Conservation (phyloP, 805 yeast species). For the Cyberlindnera mississippiensis region DNA sequence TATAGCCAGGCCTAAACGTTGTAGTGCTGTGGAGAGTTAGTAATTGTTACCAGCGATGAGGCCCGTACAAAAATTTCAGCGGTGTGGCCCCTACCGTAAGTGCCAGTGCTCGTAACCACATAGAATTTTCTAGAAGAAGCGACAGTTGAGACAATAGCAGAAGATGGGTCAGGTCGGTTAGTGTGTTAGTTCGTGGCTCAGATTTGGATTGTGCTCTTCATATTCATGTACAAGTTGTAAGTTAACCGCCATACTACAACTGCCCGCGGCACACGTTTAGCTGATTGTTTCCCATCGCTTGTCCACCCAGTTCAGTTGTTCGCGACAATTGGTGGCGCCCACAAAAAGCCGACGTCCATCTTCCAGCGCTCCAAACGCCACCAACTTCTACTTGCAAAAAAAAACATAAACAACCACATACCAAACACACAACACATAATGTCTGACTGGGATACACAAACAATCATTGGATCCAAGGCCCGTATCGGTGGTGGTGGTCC, state of each 20-base stretch:
- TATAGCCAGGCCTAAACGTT: neutral
- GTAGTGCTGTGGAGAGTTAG: neutral
- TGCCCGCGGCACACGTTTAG: no score
- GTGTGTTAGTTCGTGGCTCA: no score
- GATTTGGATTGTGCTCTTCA: no score
- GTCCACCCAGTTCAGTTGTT: neutral
- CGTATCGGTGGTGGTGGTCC: constrained; percentile 89
- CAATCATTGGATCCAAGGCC: constrained; percentile 85
- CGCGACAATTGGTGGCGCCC: neutral
- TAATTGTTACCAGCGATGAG: constrained; percentile 2
- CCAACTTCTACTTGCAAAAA: neutral
- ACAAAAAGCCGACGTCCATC: constrained; percentile 2
- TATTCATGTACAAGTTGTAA: no score
- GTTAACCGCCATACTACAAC: no score
- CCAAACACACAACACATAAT: constrained; percentile 21
- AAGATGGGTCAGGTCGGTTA: neutral
- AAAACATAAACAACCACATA: neutral
- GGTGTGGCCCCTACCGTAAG: constrained; percentile 7
- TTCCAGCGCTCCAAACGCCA: neutral
- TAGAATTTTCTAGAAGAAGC: constrained; percentile 7
- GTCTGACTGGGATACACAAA: constrained; percentile 90
- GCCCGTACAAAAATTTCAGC: constrained; percentile 5
- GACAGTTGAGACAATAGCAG: no score
- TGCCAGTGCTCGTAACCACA: neutral
- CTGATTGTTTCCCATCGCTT: neutral